phyloP scores from a whole-genome alignment of 805 yeast species.

The Metschnikowia amazonensis region DNA sequence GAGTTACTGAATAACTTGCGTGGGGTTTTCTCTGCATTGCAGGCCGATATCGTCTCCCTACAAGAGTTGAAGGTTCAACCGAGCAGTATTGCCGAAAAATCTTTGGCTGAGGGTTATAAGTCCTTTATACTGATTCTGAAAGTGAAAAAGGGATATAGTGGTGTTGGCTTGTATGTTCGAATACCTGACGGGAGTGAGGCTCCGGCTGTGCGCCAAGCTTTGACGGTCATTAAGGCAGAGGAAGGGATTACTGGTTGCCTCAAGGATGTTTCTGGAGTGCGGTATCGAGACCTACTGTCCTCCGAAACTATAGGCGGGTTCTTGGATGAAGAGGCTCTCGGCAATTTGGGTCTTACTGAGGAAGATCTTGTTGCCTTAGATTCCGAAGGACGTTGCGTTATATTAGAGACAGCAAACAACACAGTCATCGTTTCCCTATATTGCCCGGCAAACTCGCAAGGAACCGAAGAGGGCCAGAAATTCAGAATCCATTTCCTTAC shows the following conservation, averaged over 20 bases:
- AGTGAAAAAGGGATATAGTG: conserved; percentile 78
- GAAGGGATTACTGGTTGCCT: conserved; percentile 85
- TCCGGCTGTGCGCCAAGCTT: conserved; percentile 24
- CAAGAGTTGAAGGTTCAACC: conserved; percentile 73
- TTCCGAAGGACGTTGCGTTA: conserved; percentile 77
- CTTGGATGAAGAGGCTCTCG: conserved; percentile 36
- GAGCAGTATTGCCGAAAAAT: conserved; percentile 33
- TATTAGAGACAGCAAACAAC: conserved; percentile 65
- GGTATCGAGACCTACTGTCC: conserved; percentile 14
- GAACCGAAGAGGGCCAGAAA: conserved; percentile 60
- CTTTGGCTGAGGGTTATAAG: conserved; percentile 51
- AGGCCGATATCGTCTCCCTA: conserved; percentile 76
- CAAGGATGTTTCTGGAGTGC: neutral
- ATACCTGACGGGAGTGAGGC: conserved; percentile 45
- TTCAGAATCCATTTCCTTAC: conserved; percentile 57
- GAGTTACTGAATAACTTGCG: conserved; percentile 35
- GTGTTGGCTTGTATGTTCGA: conserved; percentile 81
- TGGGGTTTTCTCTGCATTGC: conserved; percentile 47
- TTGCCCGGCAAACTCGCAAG: conserved; percentile 88
- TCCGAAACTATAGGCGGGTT: conserved; percentile 66
- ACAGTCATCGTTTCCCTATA: conserved; percentile 64
- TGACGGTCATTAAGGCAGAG: conserved; percentile 70
- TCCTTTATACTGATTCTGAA: conserved; percentile 69
- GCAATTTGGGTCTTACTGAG: conserved; percentile 23
- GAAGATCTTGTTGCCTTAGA: conserved; percentile 43